Conservation (phyloP, 331 rosid species). For the Acacia concinna region DNA sequence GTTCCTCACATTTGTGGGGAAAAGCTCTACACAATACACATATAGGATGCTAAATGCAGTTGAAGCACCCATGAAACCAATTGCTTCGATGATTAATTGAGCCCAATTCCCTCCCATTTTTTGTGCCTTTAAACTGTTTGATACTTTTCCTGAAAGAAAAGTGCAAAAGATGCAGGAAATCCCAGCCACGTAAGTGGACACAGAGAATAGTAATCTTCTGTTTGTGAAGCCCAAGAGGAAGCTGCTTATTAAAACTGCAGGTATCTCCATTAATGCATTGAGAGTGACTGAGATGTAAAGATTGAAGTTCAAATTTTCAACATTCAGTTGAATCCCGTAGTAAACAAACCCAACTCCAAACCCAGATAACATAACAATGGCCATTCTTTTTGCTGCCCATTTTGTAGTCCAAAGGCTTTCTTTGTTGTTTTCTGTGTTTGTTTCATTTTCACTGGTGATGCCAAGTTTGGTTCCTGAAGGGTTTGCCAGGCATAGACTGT, state of each 20-base stretch:
- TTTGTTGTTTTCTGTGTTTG: not conserved
- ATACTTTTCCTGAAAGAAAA: constrained; percentile 12
- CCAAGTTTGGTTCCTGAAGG: constrained; percentile 13
- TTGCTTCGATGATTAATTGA: constrained; percentile 25
- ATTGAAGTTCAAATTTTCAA: constrained; percentile 34
- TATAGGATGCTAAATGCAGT: constrained; percentile 34
- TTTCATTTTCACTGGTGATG: not conserved
- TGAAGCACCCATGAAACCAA: constrained; percentile 39
- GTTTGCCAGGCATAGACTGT: not conserved
- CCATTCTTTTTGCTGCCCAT: constrained; percentile 41
- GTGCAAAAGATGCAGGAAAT: constrained; percentile 26
- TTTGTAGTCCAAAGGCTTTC: constrained; percentile 35
- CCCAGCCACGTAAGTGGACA: constrained; percentile 29
- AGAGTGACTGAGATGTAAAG: constrained; percentile 25
- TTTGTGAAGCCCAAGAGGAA: constrained; percentile 31
- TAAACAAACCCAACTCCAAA: too few relatives aligned
- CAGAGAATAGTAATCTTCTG: constrained; percentile 27
- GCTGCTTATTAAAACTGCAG: constrained; percentile 24
- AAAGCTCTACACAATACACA: constrained; percentile 37
- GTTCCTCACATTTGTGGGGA: constrained; percentile 38
- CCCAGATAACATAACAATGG: constrained; percentile 31
- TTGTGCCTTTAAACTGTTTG: not conserved
- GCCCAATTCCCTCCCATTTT: constrained; percentile 18
- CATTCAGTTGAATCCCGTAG: constrained; percentile 40
- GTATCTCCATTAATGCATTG: constrained; percentile 34